Percentiles rank a stretch among this genome's conserved stretches.
phyloP scores from a whole-genome alignment of 2,329 filamentous ascomycete genomes.

The Penicillium janthinellum region DNA sequence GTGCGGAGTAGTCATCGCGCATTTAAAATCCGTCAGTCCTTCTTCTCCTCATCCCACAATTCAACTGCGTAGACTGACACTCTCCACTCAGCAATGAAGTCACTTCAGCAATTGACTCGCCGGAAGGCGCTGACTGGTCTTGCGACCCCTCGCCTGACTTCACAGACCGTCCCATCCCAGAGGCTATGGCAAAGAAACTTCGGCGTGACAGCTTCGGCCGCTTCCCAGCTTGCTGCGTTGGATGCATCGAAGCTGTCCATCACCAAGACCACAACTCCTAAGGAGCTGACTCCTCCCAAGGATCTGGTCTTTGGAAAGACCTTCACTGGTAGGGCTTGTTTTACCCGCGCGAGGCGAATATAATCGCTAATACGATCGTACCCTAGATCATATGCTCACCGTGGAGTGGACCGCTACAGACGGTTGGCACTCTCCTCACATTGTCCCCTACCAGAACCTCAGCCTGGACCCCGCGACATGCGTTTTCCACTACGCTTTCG shows the following conservation, averaged over 20 bases:
- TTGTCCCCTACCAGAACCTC: conserved; percentile 94
- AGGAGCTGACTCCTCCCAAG: conserved; percentile 70
- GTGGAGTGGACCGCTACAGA: conserved; percentile 86
- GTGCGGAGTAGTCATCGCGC: conserved; percentile 23
- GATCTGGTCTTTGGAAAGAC: conserved; percentile 86
- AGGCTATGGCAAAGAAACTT: conserved; percentile 54
- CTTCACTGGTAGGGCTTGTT: conserved; percentile 71
- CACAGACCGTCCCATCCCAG: conserved; percentile 29
- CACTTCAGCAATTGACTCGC: conserved; percentile 40
- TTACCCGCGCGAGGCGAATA: neutral
- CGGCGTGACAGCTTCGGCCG: conserved; percentile 40
- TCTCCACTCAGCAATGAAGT: conserved; percentile 32
- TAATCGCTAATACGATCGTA: conserved; percentile 22
- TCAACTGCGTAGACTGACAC: conserved; percentile 4
- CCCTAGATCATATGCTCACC: conserved; percentile 89
- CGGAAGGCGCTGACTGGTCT: conserved; percentile 32
- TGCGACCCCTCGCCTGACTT: conserved; percentile 24
- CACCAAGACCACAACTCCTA: conserved; percentile 74
- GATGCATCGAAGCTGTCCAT: conserved; percentile 77
- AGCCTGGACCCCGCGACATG: conserved; percentile 94
- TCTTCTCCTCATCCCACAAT: conserved; percentile 2
- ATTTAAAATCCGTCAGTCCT: conserved; percentile 26
- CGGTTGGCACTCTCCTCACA: conserved; percentile 81
- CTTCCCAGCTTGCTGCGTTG: conserved; percentile 61
- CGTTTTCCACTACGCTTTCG: conserved; percentile 98